Evolutionary conservation across 108 stramenopile species (phyloP).

Genomic region (Epithemia pelagica): DNA sequence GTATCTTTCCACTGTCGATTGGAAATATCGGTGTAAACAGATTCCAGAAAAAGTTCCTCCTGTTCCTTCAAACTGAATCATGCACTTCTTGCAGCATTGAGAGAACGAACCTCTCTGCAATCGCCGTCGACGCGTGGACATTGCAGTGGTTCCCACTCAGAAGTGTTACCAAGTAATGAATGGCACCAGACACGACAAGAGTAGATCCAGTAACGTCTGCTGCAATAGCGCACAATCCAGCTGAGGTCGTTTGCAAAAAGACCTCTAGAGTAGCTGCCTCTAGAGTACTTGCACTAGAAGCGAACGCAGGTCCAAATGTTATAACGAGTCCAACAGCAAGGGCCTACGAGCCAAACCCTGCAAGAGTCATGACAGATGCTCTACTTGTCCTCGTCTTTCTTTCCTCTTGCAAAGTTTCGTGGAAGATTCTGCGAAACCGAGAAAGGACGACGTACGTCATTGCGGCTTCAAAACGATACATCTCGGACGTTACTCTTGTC

Average conservation of each 20-base stretch:
- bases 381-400: conserved; percentile 13
- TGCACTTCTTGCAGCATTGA: not conserved
- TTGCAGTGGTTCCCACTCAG: not conserved
- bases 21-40: not conserved
- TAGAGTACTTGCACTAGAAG: not conserved
- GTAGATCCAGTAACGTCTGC: not conserved
- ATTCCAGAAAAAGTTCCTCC: not conserved
- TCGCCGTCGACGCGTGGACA: not conserved
- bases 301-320: not conserved
- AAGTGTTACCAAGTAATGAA: not conserved
- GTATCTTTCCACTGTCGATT: not conserved
- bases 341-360: not conserved
- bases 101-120: not conserved
- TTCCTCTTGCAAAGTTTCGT: conserved; percentile 8
- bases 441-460: not conserved
- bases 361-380: conserved; percentile 18
- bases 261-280: too few species aligned
- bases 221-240: not conserved
- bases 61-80: not conserved
- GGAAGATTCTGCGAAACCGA: not conserved
- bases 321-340: not conserved
- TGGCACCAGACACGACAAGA: not conserved
- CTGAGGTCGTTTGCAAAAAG: not conserved
- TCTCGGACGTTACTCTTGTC: not conserved
- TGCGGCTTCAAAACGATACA: not conserved